phyloP scores from a whole-genome alignment of 805 yeast species.

The Spathaspora boniae region DNA sequence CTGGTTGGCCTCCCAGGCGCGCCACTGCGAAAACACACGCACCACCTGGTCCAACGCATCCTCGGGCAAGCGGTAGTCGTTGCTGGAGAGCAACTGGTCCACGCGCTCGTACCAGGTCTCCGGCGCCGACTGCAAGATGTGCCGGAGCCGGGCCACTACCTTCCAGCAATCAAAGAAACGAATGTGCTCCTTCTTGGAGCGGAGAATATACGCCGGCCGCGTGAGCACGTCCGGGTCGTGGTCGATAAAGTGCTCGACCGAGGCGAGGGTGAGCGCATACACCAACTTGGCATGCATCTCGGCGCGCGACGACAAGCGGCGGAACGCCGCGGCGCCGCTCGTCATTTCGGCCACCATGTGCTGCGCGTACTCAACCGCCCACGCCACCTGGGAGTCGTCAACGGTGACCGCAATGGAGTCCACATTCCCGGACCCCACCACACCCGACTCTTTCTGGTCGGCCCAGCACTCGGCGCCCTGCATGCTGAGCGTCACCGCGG shows the following conservation, averaged over 20 bases:
- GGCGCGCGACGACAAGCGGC: slow-evolving; percentile 12
- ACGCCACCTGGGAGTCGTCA: slow-evolving; percentile 16
- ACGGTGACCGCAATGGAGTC: slow-evolving; percentile 19
- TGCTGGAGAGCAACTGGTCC: slow-evolving; percentile 23
- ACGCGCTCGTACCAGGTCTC: slow-evolving; percentile 41
- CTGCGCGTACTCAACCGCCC: slow-evolving; percentile 19
- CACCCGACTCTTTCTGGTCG: slow-evolving; percentile 16
- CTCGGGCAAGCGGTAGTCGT: slow-evolving; percentile 31
- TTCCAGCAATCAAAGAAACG: slow-evolving; percentile 87
- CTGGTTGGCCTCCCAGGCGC: slow-evolving; percentile 80
- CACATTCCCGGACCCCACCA: slow-evolving; percentile 17
- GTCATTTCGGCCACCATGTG: slow-evolving; percentile 10
- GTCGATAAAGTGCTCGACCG: slow-evolving; percentile 45
- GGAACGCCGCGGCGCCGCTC: slow-evolving; percentile 17
- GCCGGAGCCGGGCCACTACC: slow-evolving; percentile 72
- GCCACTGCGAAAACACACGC: slow-evolving; percentile 69
- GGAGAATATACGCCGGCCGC: slow-evolving; percentile 76
- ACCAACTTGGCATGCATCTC: slow-evolving; percentile 33
- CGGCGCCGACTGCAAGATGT: slow-evolving; percentile 62
- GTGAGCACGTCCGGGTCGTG: slow-evolving; percentile 90
- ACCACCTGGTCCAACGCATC: slow-evolving; percentile 55
- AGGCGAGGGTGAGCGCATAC: slow-evolving; percentile 38
- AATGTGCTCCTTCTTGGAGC: slow-evolving; percentile 70
- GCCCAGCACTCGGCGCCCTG: slow-evolving; percentile 38
- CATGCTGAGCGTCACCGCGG: slow-evolving; percentile 15